Evolutionary conservation across 768 basidiomycete species (phyloP).

Genomic region (Kwoniella pini): DNA sequence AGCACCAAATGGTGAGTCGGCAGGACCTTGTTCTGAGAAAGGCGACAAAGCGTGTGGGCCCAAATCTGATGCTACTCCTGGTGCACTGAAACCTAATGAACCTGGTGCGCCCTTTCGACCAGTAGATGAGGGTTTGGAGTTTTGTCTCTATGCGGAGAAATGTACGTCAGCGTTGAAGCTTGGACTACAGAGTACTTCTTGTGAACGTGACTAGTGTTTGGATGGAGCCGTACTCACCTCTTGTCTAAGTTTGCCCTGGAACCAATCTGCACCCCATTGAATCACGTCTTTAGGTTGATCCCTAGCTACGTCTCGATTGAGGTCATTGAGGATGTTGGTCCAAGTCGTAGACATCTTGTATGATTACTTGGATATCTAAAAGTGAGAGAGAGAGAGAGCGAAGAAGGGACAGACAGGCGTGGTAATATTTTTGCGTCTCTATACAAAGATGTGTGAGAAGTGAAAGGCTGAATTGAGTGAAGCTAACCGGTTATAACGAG

Average conservation of each 20-base stretch:
- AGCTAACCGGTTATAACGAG: not conserved
- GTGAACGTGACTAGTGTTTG: no score
- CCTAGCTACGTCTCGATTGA: slow-evolving; percentile 80
- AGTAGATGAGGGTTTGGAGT: not conserved
- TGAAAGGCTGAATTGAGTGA: not conserved
- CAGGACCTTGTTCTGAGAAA: slow-evolving; percentile 46
- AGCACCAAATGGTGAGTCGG: slow-evolving; percentile 44
- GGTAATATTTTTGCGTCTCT: not conserved
- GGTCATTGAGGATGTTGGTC: slow-evolving; percentile 66
- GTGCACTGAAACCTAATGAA: slow-evolving; percentile 6
- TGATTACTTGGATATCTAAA: no score
- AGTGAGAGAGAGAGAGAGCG: not conserved
- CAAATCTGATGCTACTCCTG: slow-evolving; percentile 5
- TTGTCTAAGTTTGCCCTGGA: slow-evolving; percentile 60
- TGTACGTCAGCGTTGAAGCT: not conserved
- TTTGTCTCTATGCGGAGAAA: slow-evolving; percentile 11
- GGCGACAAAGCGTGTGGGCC: slow-evolving; percentile 36
- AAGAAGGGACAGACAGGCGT: no score
- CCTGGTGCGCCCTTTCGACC: slow-evolving; percentile 17
- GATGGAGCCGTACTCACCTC: slow-evolving; percentile 39
- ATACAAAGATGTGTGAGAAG: not conserved
- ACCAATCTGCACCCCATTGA: slow-evolving; percentile 83
- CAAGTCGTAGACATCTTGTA: slow-evolving; percentile 34
- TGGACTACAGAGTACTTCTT: not conserved
- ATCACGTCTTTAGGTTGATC: slow-evolving; percentile 87